Evolutionary conservation across 2,329 filamentous ascomycete genomes (phyloP).

Genomic region (Xylariales sp.): DNA sequence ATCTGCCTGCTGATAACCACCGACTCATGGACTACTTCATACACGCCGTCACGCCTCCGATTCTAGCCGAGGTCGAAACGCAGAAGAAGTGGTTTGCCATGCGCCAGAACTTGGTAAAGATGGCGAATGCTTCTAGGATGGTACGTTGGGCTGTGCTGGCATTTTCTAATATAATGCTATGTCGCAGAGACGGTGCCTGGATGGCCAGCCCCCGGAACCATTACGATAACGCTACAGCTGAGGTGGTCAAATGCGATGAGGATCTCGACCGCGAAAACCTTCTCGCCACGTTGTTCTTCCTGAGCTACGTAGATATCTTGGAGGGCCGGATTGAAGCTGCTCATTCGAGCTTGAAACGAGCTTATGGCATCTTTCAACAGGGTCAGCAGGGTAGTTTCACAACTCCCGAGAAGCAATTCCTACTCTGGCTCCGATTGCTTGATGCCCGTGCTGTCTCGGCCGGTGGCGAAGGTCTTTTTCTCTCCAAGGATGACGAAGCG

Average conservation of each 20-base stretch:
- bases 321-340: slow-evolving; percentile 39
- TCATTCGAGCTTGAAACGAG: slow-evolving; percentile 44
- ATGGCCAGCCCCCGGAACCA: slow-evolving; percentile 30
- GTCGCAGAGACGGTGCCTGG: slow-evolving; percentile 28
- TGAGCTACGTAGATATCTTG: slow-evolving; percentile 49
- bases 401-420: slow-evolving; percentile 39
- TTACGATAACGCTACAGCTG: slow-evolving; percentile 32
- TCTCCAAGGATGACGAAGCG: slow-evolving; percentile 42
- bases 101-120: slow-evolving; percentile 41
- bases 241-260: slow-evolving; percentile 24
- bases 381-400: slow-evolving; percentile 32
- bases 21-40: slow-evolving; percentile 44
- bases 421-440: slow-evolving; percentile 51
- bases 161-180: slow-evolving; percentile 43
- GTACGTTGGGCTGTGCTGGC: slow-evolving; percentile 44
- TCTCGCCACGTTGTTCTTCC: slow-evolving; percentile 47
- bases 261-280: slow-evolving; percentile 32
- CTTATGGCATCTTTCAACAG: slow-evolving; percentile 42
- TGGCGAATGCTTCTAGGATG: slow-evolving; percentile 42
- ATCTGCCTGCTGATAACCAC: slow-evolving; percentile 30
- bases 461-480: slow-evolving; percentile 50
- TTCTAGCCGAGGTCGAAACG: slow-evolving; percentile 48
- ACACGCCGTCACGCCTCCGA: slow-evolving; percentile 44
- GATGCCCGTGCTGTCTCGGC: slow-evolving; percentile 52
- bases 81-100: slow-evolving; percentile 47